Percentiles rank a stretch among this genome's conserved stretches.
Conservation (phyloP, 2,329 filamentous ascomycete species). For the Colletotrichum spinosum region DNA sequence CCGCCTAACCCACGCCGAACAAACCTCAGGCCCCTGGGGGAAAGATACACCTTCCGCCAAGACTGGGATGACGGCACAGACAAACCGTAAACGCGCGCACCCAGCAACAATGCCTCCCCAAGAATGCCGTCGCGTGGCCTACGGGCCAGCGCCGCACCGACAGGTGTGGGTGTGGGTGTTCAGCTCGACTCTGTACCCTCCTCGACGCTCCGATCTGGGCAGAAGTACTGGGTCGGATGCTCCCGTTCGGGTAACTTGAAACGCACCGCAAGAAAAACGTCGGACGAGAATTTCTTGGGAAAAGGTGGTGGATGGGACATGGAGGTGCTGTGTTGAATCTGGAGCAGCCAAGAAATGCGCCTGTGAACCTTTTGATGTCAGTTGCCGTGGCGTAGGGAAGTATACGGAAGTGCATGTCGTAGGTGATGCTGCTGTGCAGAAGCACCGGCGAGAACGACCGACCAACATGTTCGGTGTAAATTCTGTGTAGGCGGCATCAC, state of each 20-base stretch:
- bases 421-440: too few relatives aligned
- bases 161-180: conserved; percentile 10
- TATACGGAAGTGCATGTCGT: too few relatives aligned
- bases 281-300: conserved; percentile 7
- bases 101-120: neutral
- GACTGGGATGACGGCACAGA: conserved; percentile 17
- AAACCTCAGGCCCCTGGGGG: neutral
- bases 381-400: too few relatives aligned
- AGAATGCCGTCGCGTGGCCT: neutral
- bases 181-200: conserved; percentile 7
- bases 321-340: conserved; percentile 22
- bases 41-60: conserved; percentile 12
- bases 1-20: neutral
- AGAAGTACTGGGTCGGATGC: conserved; percentile 17
- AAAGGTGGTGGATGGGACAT: neutral
- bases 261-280: conserved; percentile 8
- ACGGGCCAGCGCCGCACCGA: neutral
- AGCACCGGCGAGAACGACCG: too few relatives aligned
- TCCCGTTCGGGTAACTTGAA: conserved; percentile 31
- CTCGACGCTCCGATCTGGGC: neutral
- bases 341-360: conserved; percentile 19
- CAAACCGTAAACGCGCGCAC: neutral
- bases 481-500: neutral
- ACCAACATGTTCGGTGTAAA: neutral
- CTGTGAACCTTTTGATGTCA: too few relatives aligned